phyloP scores from a whole-genome alignment of 169 alveolate genomes.

The Plasmodium cynomolgi region DNA sequence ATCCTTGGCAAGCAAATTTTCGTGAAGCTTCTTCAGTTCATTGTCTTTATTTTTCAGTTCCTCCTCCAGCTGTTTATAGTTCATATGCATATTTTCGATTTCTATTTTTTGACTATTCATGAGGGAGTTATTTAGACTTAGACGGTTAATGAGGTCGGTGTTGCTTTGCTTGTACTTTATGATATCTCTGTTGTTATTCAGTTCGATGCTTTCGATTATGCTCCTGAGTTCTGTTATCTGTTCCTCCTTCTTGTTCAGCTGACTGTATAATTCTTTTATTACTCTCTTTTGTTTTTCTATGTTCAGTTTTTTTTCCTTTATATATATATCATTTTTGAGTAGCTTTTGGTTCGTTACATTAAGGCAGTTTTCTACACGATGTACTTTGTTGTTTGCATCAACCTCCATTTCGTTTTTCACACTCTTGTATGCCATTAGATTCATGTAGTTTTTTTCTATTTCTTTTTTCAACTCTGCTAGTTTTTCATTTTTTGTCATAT shows the following conservation, averaged over 20 bases:
- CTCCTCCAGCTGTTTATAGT: conserved; percentile 71
- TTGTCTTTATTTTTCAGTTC: conserved; percentile 69
- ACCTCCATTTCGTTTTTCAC: conserved; percentile 31
- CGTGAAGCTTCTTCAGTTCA: conserved; percentile 54
- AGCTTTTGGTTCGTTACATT: conserved; percentile 34
- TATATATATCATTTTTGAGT: conserved; percentile 22
- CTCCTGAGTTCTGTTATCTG: conserved; percentile 26
- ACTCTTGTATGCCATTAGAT: conserved; percentile 27
- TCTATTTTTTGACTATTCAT: conserved; percentile 67
- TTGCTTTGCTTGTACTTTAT: conserved; percentile 63
- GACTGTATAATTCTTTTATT: conserved; percentile 52
- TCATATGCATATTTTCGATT: conserved; percentile 74
- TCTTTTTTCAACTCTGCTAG: conserved; percentile 57
- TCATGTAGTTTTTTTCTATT: conserved; percentile 32
- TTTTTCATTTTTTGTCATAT: conserved; percentile 48
- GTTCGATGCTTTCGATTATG: conserved; percentile 49
- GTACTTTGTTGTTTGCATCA: conserved; percentile 40
- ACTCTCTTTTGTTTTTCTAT: conserved; percentile 69
- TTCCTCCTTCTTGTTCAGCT: conserved; percentile 63
- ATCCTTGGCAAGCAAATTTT: conserved; percentile 35
- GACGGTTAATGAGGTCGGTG: conserved; percentile 38
- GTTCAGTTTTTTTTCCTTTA: conserved; percentile 48
- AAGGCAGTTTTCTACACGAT: conserved; percentile 28
- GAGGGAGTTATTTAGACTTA: conserved; percentile 50
- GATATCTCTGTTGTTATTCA: conserved; percentile 54